These are phyloP conservation scores for Geopyxis carbonaria DNA, from an alignment of 495 filamentous ascomycete genomes.

Conservation along the genomic window DNA sequence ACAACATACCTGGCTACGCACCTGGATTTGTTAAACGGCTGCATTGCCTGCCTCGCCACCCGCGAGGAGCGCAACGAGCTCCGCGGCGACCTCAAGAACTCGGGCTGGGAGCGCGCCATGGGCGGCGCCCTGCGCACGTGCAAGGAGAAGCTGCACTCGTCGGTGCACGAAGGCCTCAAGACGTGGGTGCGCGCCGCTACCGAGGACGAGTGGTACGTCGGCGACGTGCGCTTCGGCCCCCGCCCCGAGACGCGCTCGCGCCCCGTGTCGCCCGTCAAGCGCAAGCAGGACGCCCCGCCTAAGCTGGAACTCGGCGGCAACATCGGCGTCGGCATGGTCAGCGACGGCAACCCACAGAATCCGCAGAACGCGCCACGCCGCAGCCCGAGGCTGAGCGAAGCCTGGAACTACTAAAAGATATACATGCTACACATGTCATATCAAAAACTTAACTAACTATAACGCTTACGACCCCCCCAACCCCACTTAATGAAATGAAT, in stretches of 20 bases:
- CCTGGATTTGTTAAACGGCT: conserved; percentile 78
- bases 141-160: conserved; percentile 86
- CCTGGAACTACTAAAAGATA: no score
- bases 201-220: conserved; percentile 66
- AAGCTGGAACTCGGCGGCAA: conserved; percentile 4
- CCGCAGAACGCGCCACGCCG: no score
- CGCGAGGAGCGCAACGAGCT: conserved; percentile 57
- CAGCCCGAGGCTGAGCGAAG: no score
- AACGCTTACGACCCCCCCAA: no score
- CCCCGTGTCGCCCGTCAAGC: neutral
- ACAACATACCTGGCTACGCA: conserved; percentile 90
- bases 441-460: no score
- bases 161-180: conserved; percentile 71
- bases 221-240: conserved; percentile 21
- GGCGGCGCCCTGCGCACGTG: conserved; percentile 70
- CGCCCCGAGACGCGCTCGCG: conserved; percentile 6
- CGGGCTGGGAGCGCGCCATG: conserved; percentile 83
- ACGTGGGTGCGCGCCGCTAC: conserved; percentile 78
- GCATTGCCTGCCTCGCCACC: conserved; percentile 69
- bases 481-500: no score
- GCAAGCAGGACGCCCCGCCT: conserved; percentile 4
- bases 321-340: no score
- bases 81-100: conserved; percentile 57
- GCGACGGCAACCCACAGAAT: no score
- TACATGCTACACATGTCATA: no score